These are phyloP conservation scores for Magnusiomyces tetraspermus DNA, from an alignment of 1,139 yeast genomes.

Conservation along the genomic window DNA sequence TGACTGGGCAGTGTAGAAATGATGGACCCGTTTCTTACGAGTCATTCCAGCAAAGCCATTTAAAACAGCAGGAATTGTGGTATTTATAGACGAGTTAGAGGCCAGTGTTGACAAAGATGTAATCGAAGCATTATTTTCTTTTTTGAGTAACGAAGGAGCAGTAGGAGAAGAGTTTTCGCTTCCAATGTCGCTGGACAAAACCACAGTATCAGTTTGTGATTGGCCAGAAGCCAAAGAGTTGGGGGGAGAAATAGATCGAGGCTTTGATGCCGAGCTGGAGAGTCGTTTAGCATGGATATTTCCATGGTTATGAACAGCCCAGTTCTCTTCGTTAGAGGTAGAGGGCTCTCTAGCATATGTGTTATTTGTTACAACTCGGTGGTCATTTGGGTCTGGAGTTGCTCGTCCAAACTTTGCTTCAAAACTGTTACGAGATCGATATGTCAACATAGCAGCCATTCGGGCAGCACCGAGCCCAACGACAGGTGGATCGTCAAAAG, in stretches of 20 bases:
- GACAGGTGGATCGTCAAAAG: slow-evolving; percentile 65
- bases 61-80: neutral
- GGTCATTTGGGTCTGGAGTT: slow-evolving; percentile 40
- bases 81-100: neutral
- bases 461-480: slow-evolving; percentile 92
- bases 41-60: neutral
- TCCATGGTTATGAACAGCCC: slow-evolving; percentile 64
- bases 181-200: no score
- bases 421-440: slow-evolving; percentile 84
- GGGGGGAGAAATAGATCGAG: slow-evolving; percentile 2
- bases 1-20: slow-evolving; percentile 84
- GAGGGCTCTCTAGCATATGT: slow-evolving; percentile 28
- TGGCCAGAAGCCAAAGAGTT: no score
- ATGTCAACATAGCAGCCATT: slow-evolving; percentile 90
- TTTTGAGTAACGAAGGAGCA: neutral
- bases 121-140: no score
- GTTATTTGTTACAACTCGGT: slow-evolving; percentile 6
- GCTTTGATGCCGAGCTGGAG: slow-evolving; percentile 11
- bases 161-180: no score
- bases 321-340: slow-evolving; percentile 41
- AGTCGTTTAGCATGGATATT: slow-evolving; percentile 30
- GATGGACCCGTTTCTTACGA: slow-evolving; percentile 57
- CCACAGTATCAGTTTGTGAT: no score
- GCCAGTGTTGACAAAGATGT: neutral
- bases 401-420: slow-evolving; percentile 84